Evolutionary conservation across 2,329 filamentous ascomycete genomes (phyloP).

Genomic region (Penicillium sp.): DNA sequence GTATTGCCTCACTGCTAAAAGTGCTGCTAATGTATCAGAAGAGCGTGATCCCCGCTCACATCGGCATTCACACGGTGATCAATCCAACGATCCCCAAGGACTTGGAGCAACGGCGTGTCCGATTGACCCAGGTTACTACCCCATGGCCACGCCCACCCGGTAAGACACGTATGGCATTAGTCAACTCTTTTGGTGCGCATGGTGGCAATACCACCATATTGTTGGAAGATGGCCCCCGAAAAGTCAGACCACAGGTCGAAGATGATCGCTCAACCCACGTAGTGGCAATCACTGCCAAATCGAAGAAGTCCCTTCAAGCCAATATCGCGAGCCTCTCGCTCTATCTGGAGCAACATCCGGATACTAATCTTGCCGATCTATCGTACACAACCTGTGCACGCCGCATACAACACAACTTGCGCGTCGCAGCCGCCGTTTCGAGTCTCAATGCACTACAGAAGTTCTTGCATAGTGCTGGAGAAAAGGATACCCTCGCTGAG

Average conservation of each 20-base stretch:
- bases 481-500: constrained; percentile 45
- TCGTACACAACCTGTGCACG: constrained; percentile 70
- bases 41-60: constrained; percentile 66
- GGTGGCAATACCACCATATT: constrained; percentile 71
- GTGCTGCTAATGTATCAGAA: constrained; percentile 69
- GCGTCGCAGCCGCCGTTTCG: constrained; percentile 12
- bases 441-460: constrained; percentile 9
- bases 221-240: constrained; percentile 58
- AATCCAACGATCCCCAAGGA: constrained; percentile 39
- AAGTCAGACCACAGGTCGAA: constrained; percentile 51
- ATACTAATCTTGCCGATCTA: constrained; percentile 57
- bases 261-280: constrained; percentile 59
- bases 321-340: constrained; percentile 59
- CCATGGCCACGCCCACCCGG: constrained; percentile 28
- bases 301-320: constrained; percentile 45
- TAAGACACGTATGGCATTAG: constrained; percentile 37
- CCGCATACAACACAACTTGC: constrained; percentile 39
- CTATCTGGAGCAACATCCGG: constrained; percentile 40
- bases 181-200: constrained; percentile 73
- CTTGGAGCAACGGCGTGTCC: constrained; percentile 33
- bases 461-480: constrained; percentile 4
- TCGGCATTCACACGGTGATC: constrained; percentile 64
- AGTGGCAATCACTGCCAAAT: constrained; percentile 62
- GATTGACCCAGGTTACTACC: constrained; percentile 50
- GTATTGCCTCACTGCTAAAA: constrained; percentile 58